Base-by-base conservation (phyloP, 768 basidiomycete genomes). In the Boletus edulis region DNA sequence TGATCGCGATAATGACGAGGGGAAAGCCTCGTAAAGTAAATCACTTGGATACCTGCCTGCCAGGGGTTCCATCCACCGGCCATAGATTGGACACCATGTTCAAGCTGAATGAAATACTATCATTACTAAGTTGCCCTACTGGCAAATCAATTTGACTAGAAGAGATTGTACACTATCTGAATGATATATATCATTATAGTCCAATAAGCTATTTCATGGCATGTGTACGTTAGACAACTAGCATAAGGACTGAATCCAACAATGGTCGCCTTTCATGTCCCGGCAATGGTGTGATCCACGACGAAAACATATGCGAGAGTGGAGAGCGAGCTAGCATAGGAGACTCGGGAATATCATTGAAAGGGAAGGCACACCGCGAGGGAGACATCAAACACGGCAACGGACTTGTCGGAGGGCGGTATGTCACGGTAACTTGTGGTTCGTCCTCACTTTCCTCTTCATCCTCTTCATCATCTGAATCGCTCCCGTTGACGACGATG, bases 191-290 rank as follows among this genome's bases (percentile, higher is more conserved):
- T 27, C 27, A 27, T 29, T 40, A 47, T 27, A n/a, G 12, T 24
- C 47, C 22, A 24, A 38, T 49, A 40, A n/a, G 13, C 37, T 50
- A 13, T 46, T 7, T 44, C 42, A 3, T 29, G 8, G 29, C 29
- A 29, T 9, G 29, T 29, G 29, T 29, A 29, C 29, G 13, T 43
- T 32, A 54, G 5, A 48, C 31, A 27, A 34, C 17, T 12, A 46
- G 17, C 52, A 41, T 52, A 48, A 63, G 50, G 46, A 62, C 57
- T 14, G 56, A 62, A 54, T 65, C 62, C 54, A 64, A 50, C 57
- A 49, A 41, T 17, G 57, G 53, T 48, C 50, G 44, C 56, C 43
- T 39, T 27, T 35, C 49, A 47, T 47, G 43, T 7, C 37, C 52
- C 39, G 45, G 45, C 31, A 66, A 32, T 17, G 58, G 59, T 11